These are phyloP conservation scores for Holtermannia corniformis DNA, from an alignment of 768 basidiomycete species.

Conservation along the genomic window DNA sequence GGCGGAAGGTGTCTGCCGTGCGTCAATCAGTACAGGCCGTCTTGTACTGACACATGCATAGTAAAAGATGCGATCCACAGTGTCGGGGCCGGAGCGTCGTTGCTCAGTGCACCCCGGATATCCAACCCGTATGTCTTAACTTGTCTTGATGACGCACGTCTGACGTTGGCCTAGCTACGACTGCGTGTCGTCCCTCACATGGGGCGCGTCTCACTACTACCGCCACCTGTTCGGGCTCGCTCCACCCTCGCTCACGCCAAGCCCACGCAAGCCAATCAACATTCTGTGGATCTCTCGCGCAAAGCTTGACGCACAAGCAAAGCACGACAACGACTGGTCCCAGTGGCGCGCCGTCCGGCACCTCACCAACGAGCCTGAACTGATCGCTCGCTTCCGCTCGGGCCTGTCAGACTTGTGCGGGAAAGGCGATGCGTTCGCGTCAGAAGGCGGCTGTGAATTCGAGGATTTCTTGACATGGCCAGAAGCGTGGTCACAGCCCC, in stretches of 20 bases:
- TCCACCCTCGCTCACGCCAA: neutral
- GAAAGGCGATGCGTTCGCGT: neutral
- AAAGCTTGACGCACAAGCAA: constrained; percentile 29
- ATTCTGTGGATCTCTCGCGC: constrained; percentile 35
- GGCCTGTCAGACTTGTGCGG: constrained; percentile 18
- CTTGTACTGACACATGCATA: neutral
- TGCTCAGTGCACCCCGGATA: constrained; percentile 6
- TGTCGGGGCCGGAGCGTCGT: constrained; percentile 33
- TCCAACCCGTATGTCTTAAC: neutral
- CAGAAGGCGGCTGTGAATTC: constrained; percentile 14
- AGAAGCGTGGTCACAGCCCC: constrained; percentile 20
- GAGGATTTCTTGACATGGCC: constrained; percentile 22
- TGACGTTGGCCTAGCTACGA: constrained; percentile 8
- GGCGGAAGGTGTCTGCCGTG: constrained; percentile 24
- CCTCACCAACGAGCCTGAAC: constrained; percentile 31
- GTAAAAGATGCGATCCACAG: constrained; percentile 35
- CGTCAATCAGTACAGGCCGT: constrained; percentile 6
- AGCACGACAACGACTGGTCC: constrained; percentile 27
- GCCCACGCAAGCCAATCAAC: constrained; percentile 20
- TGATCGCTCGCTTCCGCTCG: constrained; percentile 12
- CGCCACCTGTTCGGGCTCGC: constrained; percentile 33
- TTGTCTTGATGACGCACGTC: neutral
- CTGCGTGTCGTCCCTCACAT: constrained; percentile 33
- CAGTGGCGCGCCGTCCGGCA: constrained; percentile 33
- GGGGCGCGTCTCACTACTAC: constrained; percentile 36